Base-by-base conservation (phyloP, 192 early-diverging fungal species). In the Kappamyces sp. region DNA sequence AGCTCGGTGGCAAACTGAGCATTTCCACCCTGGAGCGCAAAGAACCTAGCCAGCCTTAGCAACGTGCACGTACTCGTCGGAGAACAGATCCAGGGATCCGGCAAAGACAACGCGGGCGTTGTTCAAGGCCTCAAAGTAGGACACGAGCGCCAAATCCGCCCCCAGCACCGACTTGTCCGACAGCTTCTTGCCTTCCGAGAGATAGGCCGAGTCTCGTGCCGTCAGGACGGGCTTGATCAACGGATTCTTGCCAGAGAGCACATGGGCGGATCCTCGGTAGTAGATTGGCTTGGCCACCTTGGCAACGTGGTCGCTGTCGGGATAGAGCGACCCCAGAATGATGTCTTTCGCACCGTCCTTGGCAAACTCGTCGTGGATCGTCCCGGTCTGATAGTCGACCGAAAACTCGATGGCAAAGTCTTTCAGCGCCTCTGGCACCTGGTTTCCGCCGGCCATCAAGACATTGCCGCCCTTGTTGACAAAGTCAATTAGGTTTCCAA, bases 381-480 rank as follows among this genome's bases (percentile, higher is more conserved):
- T 83, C 34, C 80, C 81, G 22, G 74, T 68, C 54, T 79, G 78
- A 47, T 87, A 86, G 38, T 89, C 88, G 14, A 91, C 83, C 48
- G 88, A 89, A 63, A 96, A 91, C 64, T 97, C 94, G 61, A 79
- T 75, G n/a, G 84, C 86, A 40, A 99, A 75, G 58, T 91, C 89
- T 8, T 91, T 83, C 3, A 89, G 55, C 4, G 78, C 68, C 36
- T 88, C 87, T 3, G 80, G 76, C 14, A 87, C 57, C 43, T 85
- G 76, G 34, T 78, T 64, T 5, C 83, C 79, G 1, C 78, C 84
- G 2, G 85, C 88, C 8, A 93, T 49, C 3, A 99, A 40, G 34
- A 96, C 66, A 66, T 96, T 99, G 15, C 94, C 96, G 36, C 93
- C 94, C 30, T 83, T 76, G 48, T 93, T 85, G 41, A 96, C 79